Conservation (phyloP, 2,329 filamentous ascomycete species). For the Colletotrichum trifolii region DNA sequence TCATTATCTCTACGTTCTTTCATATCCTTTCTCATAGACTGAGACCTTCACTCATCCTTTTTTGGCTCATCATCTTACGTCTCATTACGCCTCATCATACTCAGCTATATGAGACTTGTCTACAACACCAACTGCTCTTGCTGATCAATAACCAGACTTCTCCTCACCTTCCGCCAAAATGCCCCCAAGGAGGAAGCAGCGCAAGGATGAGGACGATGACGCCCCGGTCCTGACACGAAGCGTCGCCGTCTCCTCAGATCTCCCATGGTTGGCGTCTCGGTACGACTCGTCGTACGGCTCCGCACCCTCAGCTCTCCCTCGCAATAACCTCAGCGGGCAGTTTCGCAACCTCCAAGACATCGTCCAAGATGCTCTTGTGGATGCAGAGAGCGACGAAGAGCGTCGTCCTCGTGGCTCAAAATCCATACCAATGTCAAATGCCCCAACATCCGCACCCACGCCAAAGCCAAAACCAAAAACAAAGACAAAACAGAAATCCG, state of each 20-base stretch:
- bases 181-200: constrained; percentile 29
- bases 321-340: constrained; percentile 39
- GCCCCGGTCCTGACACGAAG: constrained; percentile 16
- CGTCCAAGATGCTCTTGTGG: constrained; percentile 37
- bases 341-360: constrained; percentile 37
- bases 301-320: constrained; percentile 35
- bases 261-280: constrained; percentile 39
- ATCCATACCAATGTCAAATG: not conserved
- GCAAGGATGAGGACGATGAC: constrained; percentile 19
- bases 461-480: constrained; percentile 10
- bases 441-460: too few species aligned
- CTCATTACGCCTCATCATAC: constrained; percentile 3
- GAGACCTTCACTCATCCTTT: not conserved
- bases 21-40: constrained; percentile 3
- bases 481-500: not conserved
- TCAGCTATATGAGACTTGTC: constrained; percentile 4
- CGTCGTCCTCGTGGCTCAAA: not conserved
- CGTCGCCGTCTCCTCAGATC: constrained; percentile 37
- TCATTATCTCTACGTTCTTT: not conserved
- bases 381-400: constrained; percentile 16
- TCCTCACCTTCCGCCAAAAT: constrained; percentile 21
- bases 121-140: not conserved
- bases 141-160: constrained; percentile 11
- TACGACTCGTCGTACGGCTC: constrained; percentile 41
- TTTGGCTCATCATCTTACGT: constrained; percentile 14